These are phyloP conservation scores for Sanghuangporus sanghuang DNA, from an alignment of 1,284 basidiomycete species.

Conservation along the genomic window DNA sequence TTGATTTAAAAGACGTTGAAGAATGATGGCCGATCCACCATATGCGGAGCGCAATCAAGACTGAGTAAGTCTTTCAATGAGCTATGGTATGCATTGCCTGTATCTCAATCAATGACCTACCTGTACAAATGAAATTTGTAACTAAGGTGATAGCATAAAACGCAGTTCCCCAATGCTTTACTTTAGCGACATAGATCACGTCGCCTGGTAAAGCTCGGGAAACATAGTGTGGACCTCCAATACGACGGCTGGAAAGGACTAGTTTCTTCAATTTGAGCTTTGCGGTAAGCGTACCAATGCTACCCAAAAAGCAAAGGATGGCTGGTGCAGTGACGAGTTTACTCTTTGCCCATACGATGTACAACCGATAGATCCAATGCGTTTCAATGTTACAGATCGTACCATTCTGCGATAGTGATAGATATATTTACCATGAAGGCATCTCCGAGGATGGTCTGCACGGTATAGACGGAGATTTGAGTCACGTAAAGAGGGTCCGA, in stretches of 20 bases:
- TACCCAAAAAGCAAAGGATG: conserved; percentile 8
- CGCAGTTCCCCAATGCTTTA: conserved; percentile 8
- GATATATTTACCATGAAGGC: conserved; percentile 26
- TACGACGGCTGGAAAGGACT: conserved; percentile 3
- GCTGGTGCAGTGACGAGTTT: neutral
- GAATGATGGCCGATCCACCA: neutral
- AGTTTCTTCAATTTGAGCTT: neutral
- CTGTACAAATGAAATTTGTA: conserved; percentile 10
- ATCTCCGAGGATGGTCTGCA: conserved; percentile 31
- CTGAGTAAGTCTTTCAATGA: neutral
- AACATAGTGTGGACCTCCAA: neutral
- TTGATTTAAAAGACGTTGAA: neutral
- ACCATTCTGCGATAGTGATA: neutral
- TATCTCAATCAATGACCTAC: neutral
- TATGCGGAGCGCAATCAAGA: conserved; percentile 13
- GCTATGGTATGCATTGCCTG: neutral
- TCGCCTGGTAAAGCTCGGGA: neutral
- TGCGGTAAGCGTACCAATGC: neutral
- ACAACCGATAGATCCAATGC: conserved; percentile 6
- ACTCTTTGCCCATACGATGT: conserved; percentile 5
- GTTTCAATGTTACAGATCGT: neutral
- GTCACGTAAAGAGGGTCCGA: conserved; percentile 24
- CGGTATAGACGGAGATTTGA: conserved; percentile 28
- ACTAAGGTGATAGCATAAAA: conserved; percentile 11
- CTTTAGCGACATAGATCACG: conserved; percentile 5